phyloP scores from a whole-genome alignment of 2,329 filamentous ascomycete species.

The Colletotrichum destructivum region DNA sequence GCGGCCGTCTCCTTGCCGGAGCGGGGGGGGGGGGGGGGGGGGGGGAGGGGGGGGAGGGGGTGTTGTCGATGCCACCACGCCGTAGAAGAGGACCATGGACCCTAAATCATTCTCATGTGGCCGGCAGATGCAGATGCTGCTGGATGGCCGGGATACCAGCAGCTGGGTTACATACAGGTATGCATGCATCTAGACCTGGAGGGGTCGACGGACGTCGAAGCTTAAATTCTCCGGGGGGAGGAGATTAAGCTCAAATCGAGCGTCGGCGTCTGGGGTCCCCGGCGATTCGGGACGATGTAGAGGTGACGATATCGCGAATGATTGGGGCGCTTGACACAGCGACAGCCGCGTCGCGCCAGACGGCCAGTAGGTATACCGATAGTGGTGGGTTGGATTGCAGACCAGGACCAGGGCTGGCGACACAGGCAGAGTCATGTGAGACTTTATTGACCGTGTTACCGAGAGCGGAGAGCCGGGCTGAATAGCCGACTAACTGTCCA shows the following conservation, averaged over 20 bases:
- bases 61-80: background rate
- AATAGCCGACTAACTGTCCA: background rate
- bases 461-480: too few relatives aligned
- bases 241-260: constrained; percentile 1
- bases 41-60: too few relatives aligned
- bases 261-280: constrained; percentile 5
- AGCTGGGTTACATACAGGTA: background rate
- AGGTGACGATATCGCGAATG: background rate
- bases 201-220: constrained; percentile 26
- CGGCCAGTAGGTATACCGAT: background rate
- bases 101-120: background rate
- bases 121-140: background rate
- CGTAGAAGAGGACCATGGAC: background rate
- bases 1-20: constrained; percentile 3
- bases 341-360: background rate
- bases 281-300: constrained; percentile 7
- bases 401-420: background rate
- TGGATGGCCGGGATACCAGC: background rate
- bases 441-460: background rate
- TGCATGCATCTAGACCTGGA: background rate
- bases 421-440: constrained; percentile 12
- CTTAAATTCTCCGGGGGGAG: constrained; percentile 26
- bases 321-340: constrained; percentile 25
- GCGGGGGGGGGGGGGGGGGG: background rate
- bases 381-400: background rate